These are phyloP conservation scores for Stereocaulon alpinum DNA, from an alignment of 495 filamentous ascomycete species.

Conservation along the genomic window DNA sequence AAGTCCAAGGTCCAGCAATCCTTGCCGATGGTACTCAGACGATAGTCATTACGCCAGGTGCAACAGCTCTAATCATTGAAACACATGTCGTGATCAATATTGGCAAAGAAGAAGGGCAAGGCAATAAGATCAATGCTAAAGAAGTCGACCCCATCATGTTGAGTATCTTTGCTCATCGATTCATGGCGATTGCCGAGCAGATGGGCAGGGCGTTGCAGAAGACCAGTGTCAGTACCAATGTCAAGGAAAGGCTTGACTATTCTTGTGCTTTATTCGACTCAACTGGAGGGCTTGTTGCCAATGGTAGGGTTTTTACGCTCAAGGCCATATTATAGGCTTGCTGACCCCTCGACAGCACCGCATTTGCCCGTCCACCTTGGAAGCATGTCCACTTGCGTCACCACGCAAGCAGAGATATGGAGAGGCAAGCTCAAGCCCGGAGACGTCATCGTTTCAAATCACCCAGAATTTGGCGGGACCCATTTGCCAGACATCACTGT, in stretches of 20 bases:
- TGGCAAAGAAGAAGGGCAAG: slow-evolving; percentile 44
- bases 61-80: slow-evolving; percentile 61
- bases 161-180: slow-evolving; percentile 90
- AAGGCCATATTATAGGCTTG: background rate
- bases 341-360: slow-evolving; percentile 42
- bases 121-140: slow-evolving; percentile 30
- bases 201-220: slow-evolving; percentile 95
- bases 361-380: slow-evolving; percentile 91
- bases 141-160: slow-evolving; percentile 78
- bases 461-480: slow-evolving; percentile 86
- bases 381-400: slow-evolving; percentile 89
- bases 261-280: slow-evolving; percentile 92
- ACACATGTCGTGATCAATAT: slow-evolving; percentile 56
- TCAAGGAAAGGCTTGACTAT: slow-evolving; percentile 95
- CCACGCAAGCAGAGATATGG: slow-evolving; percentile 90
- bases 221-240: slow-evolving; percentile 94
- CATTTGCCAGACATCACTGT: slow-evolving; percentile 91
- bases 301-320: slow-evolving; percentile 36
- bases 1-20: slow-evolving; percentile 76
- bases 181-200: slow-evolving; percentile 98
- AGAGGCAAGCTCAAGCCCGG: slow-evolving; percentile 76
- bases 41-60: slow-evolving; percentile 77
- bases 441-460: slow-evolving; percentile 92
- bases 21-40: slow-evolving; percentile 94
- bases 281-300: slow-evolving; percentile 84